These are phyloP conservation scores for Pseudoneurospora amorphoporcata DNA, from an alignment of 495 filamentous ascomycete genomes.

Conservation along the genomic window DNA sequence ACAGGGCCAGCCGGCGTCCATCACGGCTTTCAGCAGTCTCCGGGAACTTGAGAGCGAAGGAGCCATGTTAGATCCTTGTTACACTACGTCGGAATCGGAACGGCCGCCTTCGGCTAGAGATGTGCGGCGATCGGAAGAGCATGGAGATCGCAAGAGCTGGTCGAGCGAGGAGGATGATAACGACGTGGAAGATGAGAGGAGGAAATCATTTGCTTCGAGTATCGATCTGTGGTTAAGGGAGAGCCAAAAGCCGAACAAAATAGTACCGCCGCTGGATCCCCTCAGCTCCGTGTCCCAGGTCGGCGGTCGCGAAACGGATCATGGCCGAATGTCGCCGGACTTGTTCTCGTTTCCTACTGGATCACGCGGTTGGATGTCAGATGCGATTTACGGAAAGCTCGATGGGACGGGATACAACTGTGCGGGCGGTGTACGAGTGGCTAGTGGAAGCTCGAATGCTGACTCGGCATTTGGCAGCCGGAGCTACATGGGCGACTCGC, in stretches of 20 bases:
- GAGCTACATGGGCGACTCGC: conserved; percentile 27
- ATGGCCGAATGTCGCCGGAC: conserved; percentile 29
- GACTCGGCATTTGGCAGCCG: conserved; percentile 26
- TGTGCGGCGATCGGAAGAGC: conserved; percentile 11
- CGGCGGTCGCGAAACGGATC: conserved; percentile 5
- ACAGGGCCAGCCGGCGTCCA: conserved; percentile 12
- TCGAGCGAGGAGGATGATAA: conserved; percentile 24
- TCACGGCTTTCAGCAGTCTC: conserved; percentile 19
- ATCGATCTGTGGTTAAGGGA: conserved; percentile 37
- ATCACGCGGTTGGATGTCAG: conserved; percentile 29
- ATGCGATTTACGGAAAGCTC: conserved; percentile 32
- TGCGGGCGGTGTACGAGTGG: conserved; percentile 4
- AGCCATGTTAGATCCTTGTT: neutral
- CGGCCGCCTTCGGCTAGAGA: conserved; percentile 25
- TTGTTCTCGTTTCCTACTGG: conserved; percentile 35
- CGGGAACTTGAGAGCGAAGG: conserved; percentile 4
- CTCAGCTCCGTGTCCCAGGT: conserved; percentile 17
- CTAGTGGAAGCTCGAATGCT: conserved; percentile 1
- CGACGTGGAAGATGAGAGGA: conserved; percentile 6
- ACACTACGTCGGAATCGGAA: conserved; percentile 9
- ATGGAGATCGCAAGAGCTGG: conserved; percentile 11
- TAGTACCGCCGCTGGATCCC: conserved; percentile 7
- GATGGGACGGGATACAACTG: conserved; percentile 26
- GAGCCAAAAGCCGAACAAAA: conserved; percentile 24
- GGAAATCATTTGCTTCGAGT: conserved; percentile 18